Evolutionary conservation across 2,329 filamentous ascomycete genomes (phyloP).

Genomic region (Sphaerulina musiva): DNA sequence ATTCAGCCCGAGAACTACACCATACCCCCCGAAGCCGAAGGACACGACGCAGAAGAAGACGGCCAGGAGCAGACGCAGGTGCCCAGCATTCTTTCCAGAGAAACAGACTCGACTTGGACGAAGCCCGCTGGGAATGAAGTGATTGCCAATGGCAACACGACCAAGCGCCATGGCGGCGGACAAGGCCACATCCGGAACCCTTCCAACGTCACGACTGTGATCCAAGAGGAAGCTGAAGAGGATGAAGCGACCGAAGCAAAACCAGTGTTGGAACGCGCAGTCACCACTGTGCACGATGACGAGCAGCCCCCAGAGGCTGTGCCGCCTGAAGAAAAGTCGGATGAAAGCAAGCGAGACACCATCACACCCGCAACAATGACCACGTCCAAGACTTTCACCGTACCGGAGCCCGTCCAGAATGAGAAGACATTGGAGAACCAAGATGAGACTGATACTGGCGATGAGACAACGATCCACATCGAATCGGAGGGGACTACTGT

Average conservation of each 20-base stretch:
- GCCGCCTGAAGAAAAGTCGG: constrained; percentile 26
- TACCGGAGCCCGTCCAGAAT: background rate
- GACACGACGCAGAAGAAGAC: constrained; percentile 51
- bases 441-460: constrained; percentile 3
- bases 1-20: constrained; percentile 94
- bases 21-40: constrained; percentile 86
- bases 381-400: background rate
- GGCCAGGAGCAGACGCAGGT: constrained; percentile 7
- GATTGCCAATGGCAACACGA: constrained; percentile 59
- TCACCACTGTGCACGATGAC: constrained; percentile 21
- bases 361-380: constrained; percentile 3
- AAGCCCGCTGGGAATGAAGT: constrained; percentile 37
- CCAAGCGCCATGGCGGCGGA: constrained; percentile 62
- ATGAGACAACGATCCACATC: constrained; percentile 10
- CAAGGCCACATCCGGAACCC: constrained; percentile 60
- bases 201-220: constrained; percentile 66
- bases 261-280: constrained; percentile 24
- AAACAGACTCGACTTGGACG: constrained; percentile 18
- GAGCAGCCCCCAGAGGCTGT: constrained; percentile 45
- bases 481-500: background rate
- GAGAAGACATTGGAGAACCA: background rate
- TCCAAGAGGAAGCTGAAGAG: constrained; percentile 71
- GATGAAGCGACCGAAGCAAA: constrained; percentile 22
- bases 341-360: background rate
- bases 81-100: constrained; percentile 17